Evolutionary conservation across 2,329 filamentous ascomycete species (phyloP).

Genomic region (Xylaria sp.): DNA sequence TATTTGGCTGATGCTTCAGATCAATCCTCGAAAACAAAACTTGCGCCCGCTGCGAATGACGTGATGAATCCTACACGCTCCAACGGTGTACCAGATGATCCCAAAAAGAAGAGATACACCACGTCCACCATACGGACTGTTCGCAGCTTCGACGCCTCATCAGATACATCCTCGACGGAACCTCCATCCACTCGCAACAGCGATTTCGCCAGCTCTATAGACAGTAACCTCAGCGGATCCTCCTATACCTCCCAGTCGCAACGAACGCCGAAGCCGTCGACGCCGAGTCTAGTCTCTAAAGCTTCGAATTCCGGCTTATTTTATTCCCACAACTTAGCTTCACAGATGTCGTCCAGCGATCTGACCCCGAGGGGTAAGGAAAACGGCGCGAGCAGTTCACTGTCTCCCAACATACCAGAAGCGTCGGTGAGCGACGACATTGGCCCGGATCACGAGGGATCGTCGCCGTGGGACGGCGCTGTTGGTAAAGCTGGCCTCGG

Average conservation of each 20-base stretch:
- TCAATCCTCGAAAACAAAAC: slow-evolving; percentile 21
- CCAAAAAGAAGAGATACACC: slow-evolving; percentile 31
- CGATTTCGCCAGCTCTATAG: slow-evolving; percentile 51
- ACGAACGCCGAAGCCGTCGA: slow-evolving; percentile 31
- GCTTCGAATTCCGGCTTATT: slow-evolving; percentile 18
- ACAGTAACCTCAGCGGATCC: slow-evolving; percentile 47
- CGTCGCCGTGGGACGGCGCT: slow-evolving; percentile 55
- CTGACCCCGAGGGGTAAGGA: slow-evolving; percentile 21
- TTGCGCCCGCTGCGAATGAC: slow-evolving; percentile 21
- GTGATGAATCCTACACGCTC: slow-evolving; percentile 23
- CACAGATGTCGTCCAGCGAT: slow-evolving; percentile 27
- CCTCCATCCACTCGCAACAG: slow-evolving; percentile 42
- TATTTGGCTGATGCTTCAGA: slow-evolving; percentile 22
- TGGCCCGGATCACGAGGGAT: slow-evolving; percentile 28
- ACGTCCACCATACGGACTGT: slow-evolving; percentile 51
- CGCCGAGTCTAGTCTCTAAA: slow-evolving; percentile 31
- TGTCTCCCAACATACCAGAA: slow-evolving; percentile 35
- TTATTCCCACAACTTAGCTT: slow-evolving; percentile 16
- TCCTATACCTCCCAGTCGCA: slow-evolving; percentile 38
- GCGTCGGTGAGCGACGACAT: slow-evolving; percentile 30
- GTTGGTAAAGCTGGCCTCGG: slow-evolving; percentile 65
- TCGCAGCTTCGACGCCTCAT: slow-evolving; percentile 47
- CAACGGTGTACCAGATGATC: slow-evolving; percentile 22
- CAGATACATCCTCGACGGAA: slow-evolving; percentile 36
- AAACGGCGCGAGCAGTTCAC: slow-evolving; percentile 17